Base-by-base conservation (phyloP, 768 basidiomycete species). In the Fistulinella prunicolor region DNA sequence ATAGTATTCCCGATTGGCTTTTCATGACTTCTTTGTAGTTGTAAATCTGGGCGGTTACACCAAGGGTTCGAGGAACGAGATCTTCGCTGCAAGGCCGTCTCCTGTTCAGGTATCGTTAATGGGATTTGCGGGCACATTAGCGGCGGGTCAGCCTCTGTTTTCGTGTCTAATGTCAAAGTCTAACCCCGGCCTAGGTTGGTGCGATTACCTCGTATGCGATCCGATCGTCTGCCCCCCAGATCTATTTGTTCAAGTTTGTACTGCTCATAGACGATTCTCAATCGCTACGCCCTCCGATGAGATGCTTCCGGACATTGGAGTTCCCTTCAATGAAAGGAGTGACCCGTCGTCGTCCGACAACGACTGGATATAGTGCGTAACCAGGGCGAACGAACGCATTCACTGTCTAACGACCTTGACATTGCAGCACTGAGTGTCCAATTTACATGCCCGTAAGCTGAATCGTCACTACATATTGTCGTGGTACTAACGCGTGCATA, bases 101-200 rank as follows among this genome's bases (percentile, higher is more conserved):
- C 78, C 77, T 3, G 59, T 79, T 9, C 77, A 79, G 56, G 63
- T 78, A 42, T 73, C 74, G 30, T 56, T 75, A 17, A 77, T 79
- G 70, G 77, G 77, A 16, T 79, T 73, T 42, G 77, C 78, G 5
- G 76, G 78, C 14, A 77, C 77, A 4, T 53, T 77, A 9, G 70
- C 61, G 43, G 70, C 71, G 2, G 67, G 73, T 57, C 42, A 34
- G 64, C 50, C 45, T 44, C 14, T 10, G 12, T 28, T 49, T 42
- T 24, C 14, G 13, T 44, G 5, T 42, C 24, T 5, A 19, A 3
- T 22, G 12, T 17, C 29, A 29, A 40, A 40, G 4, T 44, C 42
- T 52, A 39, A 56, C 49, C 24, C 14, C 13, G 14, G 16, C 37
- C 16, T 44, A 76, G 74, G 69, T 14, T 76, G 75, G 75, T 75